Evolutionary conservation across 352 stramenopile genomes (phyloP).

Genomic region (Sclerospora graminicola): DNA sequence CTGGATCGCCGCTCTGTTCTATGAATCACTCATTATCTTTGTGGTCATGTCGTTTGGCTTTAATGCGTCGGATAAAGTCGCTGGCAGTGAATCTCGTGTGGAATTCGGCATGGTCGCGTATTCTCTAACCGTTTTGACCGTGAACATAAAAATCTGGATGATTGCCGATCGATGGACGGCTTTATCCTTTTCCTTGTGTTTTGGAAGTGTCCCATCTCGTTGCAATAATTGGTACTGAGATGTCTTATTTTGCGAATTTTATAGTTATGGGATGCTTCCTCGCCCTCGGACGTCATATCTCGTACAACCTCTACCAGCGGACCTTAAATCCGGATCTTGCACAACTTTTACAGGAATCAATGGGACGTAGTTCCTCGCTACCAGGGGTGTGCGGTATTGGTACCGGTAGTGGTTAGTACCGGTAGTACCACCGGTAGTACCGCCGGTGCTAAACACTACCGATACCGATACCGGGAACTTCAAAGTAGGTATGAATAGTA

Average conservation of each 20-base stretch:
- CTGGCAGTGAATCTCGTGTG: conserved; percentile 62
- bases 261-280: conserved; percentile 70
- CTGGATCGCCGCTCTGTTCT: conserved; percentile 71
- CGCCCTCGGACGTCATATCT: conserved; percentile 57
- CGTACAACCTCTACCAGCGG: conserved; percentile 75
- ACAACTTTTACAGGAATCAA: conserved; percentile 61
- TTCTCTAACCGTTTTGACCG: conserved; percentile 87
- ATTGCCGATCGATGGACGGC: conserved; percentile 73
- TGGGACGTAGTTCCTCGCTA: conserved; percentile 15
- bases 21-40: conserved; percentile 75
- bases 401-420: no score
- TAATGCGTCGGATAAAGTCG: conserved; percentile 43
- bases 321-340: conserved; percentile 60
- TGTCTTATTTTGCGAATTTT: conserved; percentile 42
- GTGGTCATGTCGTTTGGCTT: conserved; percentile 71
- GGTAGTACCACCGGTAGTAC: no score
- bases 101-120: conserved; percentile 86
- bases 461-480: no score
- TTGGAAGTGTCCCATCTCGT: conserved; percentile 61
- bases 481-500: no score
- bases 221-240: conserved; percentile 41
- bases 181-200: conserved; percentile 44
- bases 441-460: no score
- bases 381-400: no score
- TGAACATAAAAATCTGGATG: conserved; percentile 91